Base-by-base conservation (phyloP, 352 stramenopile genomes). In the Globisporangium alternatum region DNA sequence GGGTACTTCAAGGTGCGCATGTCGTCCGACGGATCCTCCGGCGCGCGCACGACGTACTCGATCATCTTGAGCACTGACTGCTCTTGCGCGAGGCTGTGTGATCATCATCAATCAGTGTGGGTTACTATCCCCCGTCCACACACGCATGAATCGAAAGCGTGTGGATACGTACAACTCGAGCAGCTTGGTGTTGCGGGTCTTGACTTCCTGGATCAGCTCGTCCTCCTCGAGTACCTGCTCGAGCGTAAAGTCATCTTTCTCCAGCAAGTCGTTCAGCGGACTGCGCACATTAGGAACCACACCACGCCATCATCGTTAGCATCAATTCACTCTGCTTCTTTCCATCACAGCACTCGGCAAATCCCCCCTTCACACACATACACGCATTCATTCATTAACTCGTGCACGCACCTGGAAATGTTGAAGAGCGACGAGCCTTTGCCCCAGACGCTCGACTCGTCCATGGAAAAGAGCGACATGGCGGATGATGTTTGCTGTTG, bases 201-300 rank as follows among this genome's bases (percentile, higher is more conserved):
- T 97, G 65, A 99, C 86, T 74, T 99, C 97, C 76, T 99, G 97
- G 44, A 99, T 86, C 19, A 99, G 78, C 67, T 99, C 97, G 77
- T 99, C 97, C 77, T 99, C 92, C 48, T 95, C 78, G 9, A 99
- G 80, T 41, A 99, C 76, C 61, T 98, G 83, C 65, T 98, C 83
- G 13, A 99, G 76, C 25, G 93, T 98, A 68, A 97, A 99, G 52
- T 88, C 74, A 10, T 95, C 90, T 44, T 88, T 92, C 69, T 98
- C 96, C 12, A 99, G 80, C 53, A 99, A 72, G 64, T 99, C 96
- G 61, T 98, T 97, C 15, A 99, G 72, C 30, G 96, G 93, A 61
- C 91, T 96, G 5, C 48, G 37, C 33, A 41, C 21, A 33, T 48
- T 17, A 54, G 21, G 28, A 39, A 49, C 19, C 59, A 1, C 4